Conservation (phyloP, 164 flowering plant species). For the Chimonanthus praecox region DNA sequence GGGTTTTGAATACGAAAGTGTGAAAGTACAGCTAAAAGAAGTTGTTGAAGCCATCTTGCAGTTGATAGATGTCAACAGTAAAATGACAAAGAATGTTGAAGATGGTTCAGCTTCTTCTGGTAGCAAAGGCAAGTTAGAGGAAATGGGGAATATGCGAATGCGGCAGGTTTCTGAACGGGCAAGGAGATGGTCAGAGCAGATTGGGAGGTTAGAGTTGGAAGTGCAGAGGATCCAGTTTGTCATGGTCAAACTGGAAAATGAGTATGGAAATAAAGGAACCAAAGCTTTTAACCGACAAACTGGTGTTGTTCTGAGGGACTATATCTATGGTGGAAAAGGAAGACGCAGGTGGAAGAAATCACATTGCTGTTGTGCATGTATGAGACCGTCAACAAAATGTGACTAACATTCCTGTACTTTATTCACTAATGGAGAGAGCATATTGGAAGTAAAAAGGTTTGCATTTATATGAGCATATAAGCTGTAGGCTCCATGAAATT, state of each 20-base stretch:
- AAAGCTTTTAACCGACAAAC: constrained; percentile 28
- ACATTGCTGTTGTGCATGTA: constrained; percentile 49
- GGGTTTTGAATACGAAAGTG: constrained; percentile 43
- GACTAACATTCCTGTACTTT: constrained; percentile 17
- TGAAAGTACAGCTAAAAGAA: constrained; percentile 68
- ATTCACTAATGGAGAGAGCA: neutral
- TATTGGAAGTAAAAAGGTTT: neutral
- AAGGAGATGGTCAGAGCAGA: constrained; percentile 65
- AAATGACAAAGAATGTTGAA: constrained; percentile 40
- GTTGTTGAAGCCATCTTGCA: constrained; percentile 50
- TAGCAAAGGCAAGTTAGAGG: constrained; percentile 21
- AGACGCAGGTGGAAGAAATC: constrained; percentile 39
- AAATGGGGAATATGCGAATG: constrained; percentile 22
- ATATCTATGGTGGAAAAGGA: constrained; percentile 37
- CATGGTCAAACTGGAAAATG: constrained; percentile 55
- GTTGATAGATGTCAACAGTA: constrained; percentile 48
- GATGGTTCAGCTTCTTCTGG: constrained; percentile 29
- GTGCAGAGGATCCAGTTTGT: constrained; percentile 64
- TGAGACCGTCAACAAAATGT: constrained; percentile 34
- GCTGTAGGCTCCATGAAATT: neutral
- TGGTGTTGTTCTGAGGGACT: constrained; percentile 50
- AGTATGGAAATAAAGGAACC: constrained; percentile 38
- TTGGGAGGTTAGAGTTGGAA: constrained; percentile 73
- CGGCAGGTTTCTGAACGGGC: constrained; percentile 54
- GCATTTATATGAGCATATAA: constrained; percentile 1